Evolutionary conservation across 306 rosid genomes (phyloP), one percentile per base, ranked within the genome.

Genomic region (Vicia villosa): DNA sequence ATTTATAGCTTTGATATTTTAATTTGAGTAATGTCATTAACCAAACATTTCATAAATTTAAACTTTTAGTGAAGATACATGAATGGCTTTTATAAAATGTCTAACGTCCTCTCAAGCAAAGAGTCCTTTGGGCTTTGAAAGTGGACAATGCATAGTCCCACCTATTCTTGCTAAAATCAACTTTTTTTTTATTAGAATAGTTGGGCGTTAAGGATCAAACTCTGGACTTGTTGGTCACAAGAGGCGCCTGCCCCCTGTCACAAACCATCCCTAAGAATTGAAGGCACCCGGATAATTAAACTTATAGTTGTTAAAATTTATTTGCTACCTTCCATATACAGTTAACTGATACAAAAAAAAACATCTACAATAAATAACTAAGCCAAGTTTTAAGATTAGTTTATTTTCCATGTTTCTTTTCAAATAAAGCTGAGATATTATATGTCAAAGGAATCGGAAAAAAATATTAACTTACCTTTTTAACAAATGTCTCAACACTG

Each of bases 401-500:
- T 51, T 54, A 63, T 57, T 28, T n/a, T 58, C 68, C 42, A 52
- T 36, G 6, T 63, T 61, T 72, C 54, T 19, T 5, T 13, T 22
- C 40, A 61, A 72, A 47, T 51, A 70, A 54, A 58, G 56, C 45
- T 56, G 45, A 73, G 36, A 78, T 45, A 52, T n/a, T 24, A 32
- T 17, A 22, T 36, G 32, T 36, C 42, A 50, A 55, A 14, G 49
- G 14, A 59, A 49, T 56, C 36, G 6, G 26, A 56, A 74, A 69
- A 69, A 43, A 37, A 24, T 38, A 40, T 38, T 28, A 83, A 45
- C 34, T 59, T 62, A 85, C 98, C 96, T 83, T 90, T 73, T 83
- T 90, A 36, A 87, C 90, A 78, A 92, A 90, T 42, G 77, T 79
- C 77, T 75, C 89, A 69, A 68, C n/a, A 74, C 91, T 83, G 79